These are phyloP conservation scores for Torrubiella hemipterigena DNA, from an alignment of 2,329 filamentous ascomycete species.

Conservation along the genomic window DNA sequence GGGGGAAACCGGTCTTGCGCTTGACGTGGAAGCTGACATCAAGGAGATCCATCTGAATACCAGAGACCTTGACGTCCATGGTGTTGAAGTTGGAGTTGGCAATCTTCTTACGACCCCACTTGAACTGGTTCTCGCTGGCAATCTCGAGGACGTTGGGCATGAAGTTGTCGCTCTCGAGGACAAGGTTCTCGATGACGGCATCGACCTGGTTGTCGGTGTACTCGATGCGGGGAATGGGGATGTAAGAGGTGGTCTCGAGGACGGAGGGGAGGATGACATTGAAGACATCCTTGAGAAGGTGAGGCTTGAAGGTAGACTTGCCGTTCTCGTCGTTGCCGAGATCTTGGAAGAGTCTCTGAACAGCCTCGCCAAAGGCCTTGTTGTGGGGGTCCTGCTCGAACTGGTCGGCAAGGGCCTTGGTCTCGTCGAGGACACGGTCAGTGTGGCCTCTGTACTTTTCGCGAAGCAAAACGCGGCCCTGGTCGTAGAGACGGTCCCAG, in stretches of 20 bases:
- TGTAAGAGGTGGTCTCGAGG: slow-evolving; percentile 77
- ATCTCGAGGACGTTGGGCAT: slow-evolving; percentile 88
- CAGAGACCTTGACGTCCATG: slow-evolving; percentile 70
- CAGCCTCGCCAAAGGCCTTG: slow-evolving; percentile 60
- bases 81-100: slow-evolving; percentile 73
- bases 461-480: slow-evolving; percentile 75
- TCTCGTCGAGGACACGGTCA: slow-evolving; percentile 74
- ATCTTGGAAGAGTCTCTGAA: slow-evolving; percentile 76
- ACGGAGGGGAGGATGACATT: slow-evolving; percentile 75
- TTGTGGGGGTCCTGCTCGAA: slow-evolving; percentile 86
- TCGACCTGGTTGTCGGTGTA: slow-evolving; percentile 77
- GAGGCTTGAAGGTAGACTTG: slow-evolving; percentile 82
- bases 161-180: slow-evolving; percentile 93
- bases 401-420: slow-evolving; percentile 80
- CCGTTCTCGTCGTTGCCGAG: slow-evolving; percentile 81
- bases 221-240: slow-evolving; percentile 90
- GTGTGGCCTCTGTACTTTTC: slow-evolving; percentile 81
- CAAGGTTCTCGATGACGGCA: slow-evolving; percentile 83
- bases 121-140: slow-evolving; percentile 85
- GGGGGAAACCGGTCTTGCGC: slow-evolving; percentile 86
- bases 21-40: slow-evolving; percentile 94
- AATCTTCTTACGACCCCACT: slow-evolving; percentile 84
- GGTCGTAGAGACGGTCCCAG: slow-evolving; percentile 77
- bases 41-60: slow-evolving; percentile 82
- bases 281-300: slow-evolving; percentile 78